A percentile compares a stretch with the other conserved stretches of the same genome.
Evolutionary conservation across 192 early-diverging fungal genomes (phyloP).

Genomic region (Umbelopsis sp.): DNA sequence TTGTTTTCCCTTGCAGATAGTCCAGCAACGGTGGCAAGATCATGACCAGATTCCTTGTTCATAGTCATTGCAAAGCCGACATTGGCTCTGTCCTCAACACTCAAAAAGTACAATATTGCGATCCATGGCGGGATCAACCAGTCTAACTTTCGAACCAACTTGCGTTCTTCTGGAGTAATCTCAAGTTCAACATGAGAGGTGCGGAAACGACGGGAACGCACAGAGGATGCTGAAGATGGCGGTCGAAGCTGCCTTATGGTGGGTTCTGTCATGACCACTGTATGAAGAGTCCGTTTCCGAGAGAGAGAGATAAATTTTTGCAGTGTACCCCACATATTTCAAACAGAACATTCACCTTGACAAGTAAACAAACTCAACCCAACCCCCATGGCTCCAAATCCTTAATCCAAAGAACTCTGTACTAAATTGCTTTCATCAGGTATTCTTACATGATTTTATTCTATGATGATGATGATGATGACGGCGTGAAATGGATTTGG

Average conservation of each 20-base stretch:
- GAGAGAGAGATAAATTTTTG: too few species aligned
- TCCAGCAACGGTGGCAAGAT: constrained; percentile 22
- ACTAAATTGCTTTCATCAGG: not conserved
- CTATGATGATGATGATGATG: not conserved
- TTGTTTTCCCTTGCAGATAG: constrained; percentile 27
- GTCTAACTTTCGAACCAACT: constrained; percentile 32
- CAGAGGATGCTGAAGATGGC: not conserved
- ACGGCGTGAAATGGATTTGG: not conserved
- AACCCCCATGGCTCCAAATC: too few species aligned
- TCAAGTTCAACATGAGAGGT: not conserved
- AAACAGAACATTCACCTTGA: too few species aligned
- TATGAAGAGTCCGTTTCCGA: too few species aligned
- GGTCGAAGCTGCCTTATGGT: not conserved
- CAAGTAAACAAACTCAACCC: too few species aligned
- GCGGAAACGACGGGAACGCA: not conserved
- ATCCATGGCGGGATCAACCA: constrained; percentile 40
- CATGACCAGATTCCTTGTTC: constrained; percentile 32
- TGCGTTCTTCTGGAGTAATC: constrained; percentile 21
- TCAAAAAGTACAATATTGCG: constrained; percentile 34
- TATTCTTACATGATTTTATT: not conserved
- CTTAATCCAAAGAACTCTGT: too few species aligned
- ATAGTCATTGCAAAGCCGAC: constrained; percentile 40
- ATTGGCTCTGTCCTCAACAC: constrained; percentile 35
- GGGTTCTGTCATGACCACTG: not conserved
- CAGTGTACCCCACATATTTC: too few species aligned